Base-by-base conservation (phyloP, 2,329 filamentous ascomycete genomes). In the Cercospora zeae-maydis region DNA sequence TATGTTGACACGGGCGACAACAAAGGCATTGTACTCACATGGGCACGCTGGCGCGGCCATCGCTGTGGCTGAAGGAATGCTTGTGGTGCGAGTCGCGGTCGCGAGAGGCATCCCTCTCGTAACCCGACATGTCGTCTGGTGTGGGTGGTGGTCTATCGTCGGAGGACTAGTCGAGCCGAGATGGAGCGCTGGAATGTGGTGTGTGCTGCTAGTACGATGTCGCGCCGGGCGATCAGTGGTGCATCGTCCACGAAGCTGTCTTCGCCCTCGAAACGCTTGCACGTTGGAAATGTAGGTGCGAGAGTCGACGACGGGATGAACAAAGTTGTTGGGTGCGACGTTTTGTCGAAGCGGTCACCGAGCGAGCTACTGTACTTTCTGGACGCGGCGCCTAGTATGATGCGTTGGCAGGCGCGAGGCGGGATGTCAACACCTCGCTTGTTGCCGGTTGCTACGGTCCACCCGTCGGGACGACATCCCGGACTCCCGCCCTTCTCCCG, bases 21-120 rank as follows among this genome's bases (percentile, higher is more conserved):
- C 42, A 60, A 60, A 59, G 58, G 60, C 27, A 62, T 64, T 61
- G 63, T 55, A 69, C 67, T 68, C 63, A 69, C 67, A 69, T 69
- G 45, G 67, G 67, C 11, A 69, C 64, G 36, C 66, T 68, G 36
- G 57, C 62, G n/a, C 67, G 65, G 45, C 65, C 57, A 49, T 57
- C 66, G 59, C 59, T 63, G 61, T 65, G 61, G 61, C 63, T 66
- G 56, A 63, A 67, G 66, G 64, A 68, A 69, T 68, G 63, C 58
- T 67, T 63, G 33, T 65, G 64, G 39, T 53, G 37, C 19, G 57
- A 16, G 14, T 61, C 62, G 54, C 63, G 65, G 53, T 68, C 67
- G 63, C 66, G 64, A 57, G 66, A 68, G 59, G 59, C 42, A 57
- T 68, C 67, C 63, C 66, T 57, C 31, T 66, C 64, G 57, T 62